A percentile compares a stretch with the other conserved stretches of the same genome.
These are phyloP conservation scores for Hypoxylon cercidicola DNA, from an alignment of 495 filamentous ascomycete species.

Conservation along the genomic window DNA sequence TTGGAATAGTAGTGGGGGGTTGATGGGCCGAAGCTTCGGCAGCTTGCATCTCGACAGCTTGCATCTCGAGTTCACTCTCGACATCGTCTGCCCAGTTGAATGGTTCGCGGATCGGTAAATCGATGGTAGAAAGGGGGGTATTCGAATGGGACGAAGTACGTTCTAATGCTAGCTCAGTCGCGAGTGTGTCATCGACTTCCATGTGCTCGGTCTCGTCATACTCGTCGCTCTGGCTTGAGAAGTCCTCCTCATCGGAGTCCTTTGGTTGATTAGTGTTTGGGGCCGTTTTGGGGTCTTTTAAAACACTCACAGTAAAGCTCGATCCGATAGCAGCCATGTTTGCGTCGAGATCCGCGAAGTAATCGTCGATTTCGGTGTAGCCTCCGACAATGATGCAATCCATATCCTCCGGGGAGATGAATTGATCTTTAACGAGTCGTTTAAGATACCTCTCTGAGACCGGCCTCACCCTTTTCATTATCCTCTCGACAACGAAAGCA, in stretches of 20 bases:
- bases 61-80: not conserved
- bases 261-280: not conserved
- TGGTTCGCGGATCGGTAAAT: not conserved
- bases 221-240: conserved; percentile 1
- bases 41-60: too few relatives aligned
- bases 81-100: conserved; percentile 24
- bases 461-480: conserved; percentile 22
- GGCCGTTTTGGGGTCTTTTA: not conserved
- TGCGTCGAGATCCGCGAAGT: conserved; percentile 10
- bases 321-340: conserved; percentile 3
- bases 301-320: not conserved
- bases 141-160: too few relatives aligned
- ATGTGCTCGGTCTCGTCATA: not conserved
- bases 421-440: not conserved
- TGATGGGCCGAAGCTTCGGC: not conserved
- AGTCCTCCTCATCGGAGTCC: conserved; percentile 26
- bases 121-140: not conserved
- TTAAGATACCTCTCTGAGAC: conserved; percentile 5
- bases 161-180: not conserved
- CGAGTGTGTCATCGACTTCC: not conserved
- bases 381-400: conserved; percentile 21
- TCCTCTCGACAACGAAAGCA: conserved; percentile 8
- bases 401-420: conserved; percentile 9
- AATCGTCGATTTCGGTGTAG: conserved; percentile 21
- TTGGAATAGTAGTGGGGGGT: not conserved